Evolutionary conservation across 805 yeast genomes (phyloP).

Genomic region (Citeromyces nyonsensis): DNA sequence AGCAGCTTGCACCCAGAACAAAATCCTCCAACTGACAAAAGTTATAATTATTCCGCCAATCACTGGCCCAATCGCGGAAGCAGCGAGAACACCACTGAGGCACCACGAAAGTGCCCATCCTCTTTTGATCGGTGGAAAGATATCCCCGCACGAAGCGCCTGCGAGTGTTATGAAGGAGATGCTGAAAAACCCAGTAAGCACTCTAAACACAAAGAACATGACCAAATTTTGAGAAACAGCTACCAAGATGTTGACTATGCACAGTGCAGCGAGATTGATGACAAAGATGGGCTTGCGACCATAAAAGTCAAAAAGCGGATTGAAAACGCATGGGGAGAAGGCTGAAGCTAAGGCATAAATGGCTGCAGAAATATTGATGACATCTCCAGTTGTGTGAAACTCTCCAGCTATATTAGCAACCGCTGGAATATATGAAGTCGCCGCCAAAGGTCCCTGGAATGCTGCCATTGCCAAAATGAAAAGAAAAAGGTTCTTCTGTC

Average conservation of each 20-base stretch:
- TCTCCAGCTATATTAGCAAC: constrained; percentile 28
- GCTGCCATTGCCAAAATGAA: constrained; percentile 19
- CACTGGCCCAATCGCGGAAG: constrained; percentile 37
- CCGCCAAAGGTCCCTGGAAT: constrained; percentile 1
- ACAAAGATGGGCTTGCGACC: constrained; percentile 31
- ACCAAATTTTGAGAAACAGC: constrained; percentile 34
- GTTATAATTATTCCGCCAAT: constrained; percentile 37
- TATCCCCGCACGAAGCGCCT: constrained; percentile 33
- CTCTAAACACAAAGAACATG: constrained; percentile 37
- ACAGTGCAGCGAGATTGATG: constrained; percentile 3
- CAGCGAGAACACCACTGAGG: constrained; percentile 33
- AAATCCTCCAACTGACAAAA: constrained; percentile 34
- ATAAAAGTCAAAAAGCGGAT: constrained; percentile 35
- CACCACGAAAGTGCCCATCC: constrained; percentile 35
- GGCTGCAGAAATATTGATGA: constrained; percentile 34
- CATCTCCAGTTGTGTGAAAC: constrained; percentile 27
- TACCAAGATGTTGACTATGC: constrained; percentile 13
- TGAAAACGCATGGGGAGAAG: constrained; percentile 29
- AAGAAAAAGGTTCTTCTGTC: constrained; percentile 15
- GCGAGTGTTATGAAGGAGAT: constrained; percentile 40
- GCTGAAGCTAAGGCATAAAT: constrained; percentile 36
- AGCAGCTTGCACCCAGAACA: constrained; percentile 32
- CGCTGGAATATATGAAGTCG: constrained; percentile 24
- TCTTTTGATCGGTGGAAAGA: constrained; percentile 30
- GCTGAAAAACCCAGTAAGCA: constrained; percentile 34